These are phyloP conservation scores for Lactarius vividus DNA, from an alignment of 768 basidiomycete species.

Conservation along the genomic window DNA sequence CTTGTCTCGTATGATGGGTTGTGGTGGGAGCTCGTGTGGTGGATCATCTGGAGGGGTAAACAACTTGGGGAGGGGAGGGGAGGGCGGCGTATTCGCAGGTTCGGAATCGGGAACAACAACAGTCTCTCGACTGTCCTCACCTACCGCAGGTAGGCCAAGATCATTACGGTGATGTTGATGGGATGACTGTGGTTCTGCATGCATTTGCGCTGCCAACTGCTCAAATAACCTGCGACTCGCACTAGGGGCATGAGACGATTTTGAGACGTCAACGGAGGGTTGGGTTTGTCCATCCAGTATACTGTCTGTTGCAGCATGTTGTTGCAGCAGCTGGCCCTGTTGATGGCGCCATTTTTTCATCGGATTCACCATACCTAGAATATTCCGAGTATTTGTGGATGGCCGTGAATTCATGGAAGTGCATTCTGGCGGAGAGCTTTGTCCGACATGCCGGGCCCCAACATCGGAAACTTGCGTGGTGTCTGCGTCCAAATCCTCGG, in stretches of 20 bases:
- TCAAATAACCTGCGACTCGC: constrained; percentile 16
- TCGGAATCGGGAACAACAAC: constrained; percentile 68
- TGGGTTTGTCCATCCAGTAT: constrained; percentile 30
- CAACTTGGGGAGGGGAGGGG: not conserved
- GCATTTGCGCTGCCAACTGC: constrained; percentile 6
- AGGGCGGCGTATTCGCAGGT: constrained; percentile 31
- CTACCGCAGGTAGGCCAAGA: not conserved
- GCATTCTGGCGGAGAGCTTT: not conserved
- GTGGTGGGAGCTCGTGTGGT: not conserved
- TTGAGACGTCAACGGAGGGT: constrained; percentile 26
- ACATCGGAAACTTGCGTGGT: constrained; percentile 11
- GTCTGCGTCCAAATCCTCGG: constrained; percentile 14
- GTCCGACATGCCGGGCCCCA: not conserved
- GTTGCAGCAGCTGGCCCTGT: constrained; percentile 14
- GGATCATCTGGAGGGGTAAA: not conserved
- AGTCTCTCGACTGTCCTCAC: constrained; percentile 31
- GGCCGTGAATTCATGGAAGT: constrained; percentile 17
- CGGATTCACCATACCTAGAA: constrained; percentile 38
- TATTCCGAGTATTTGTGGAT: constrained; percentile 32
- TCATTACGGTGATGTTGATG: not conserved
- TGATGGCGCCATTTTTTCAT: constrained; percentile 30
- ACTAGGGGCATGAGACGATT: constrained; percentile 13
- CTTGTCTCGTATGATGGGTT: not conserved
- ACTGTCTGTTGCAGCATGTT: constrained; percentile 4
- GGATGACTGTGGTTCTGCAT: not conserved